A percentile compares a stretch with the other conserved stretches of the same genome.
Conservation (phyloP, 441 rosid species). For the Aquilaria agallochum region DNA sequence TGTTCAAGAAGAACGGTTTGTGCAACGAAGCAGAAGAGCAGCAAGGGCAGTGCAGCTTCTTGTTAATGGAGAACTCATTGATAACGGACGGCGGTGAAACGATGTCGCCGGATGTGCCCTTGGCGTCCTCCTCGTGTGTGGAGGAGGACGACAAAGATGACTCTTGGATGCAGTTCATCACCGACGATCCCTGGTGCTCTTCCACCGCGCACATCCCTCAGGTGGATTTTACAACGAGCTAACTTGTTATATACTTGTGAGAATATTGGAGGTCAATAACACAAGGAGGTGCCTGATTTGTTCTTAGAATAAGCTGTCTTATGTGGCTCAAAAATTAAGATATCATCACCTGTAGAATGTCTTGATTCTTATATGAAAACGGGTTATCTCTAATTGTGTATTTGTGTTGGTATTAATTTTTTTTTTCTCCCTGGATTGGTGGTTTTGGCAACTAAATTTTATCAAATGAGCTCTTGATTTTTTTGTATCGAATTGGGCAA, state of each 20-base stretch:
- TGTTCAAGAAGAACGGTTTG: slow-evolving; percentile 89
- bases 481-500: too few relatives aligned
- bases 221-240: slow-evolving; percentile 13
- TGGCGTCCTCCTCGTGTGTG: slow-evolving; percentile 41
- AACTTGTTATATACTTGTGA: slow-evolving; percentile 1
- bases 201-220: slow-evolving; percentile 27
- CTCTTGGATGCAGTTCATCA: slow-evolving; percentile 99
- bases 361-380: too few relatives aligned
- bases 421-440: too few relatives aligned
- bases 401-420: too few relatives aligned
- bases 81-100: slow-evolving; percentile 41
- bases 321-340: too few relatives aligned
- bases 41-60: slow-evolving; percentile 49
- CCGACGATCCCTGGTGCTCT: slow-evolving; percentile 84
- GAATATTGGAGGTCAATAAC: too few relatives aligned
- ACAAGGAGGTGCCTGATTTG: too few relatives aligned
- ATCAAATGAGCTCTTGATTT: too few relatives aligned
- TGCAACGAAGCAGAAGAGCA: slow-evolving; percentile 70
- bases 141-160: slow-evolving; percentile 86
- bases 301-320: too few relatives aligned
- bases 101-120: slow-evolving; percentile 66
- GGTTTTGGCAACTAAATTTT: too few relatives aligned
- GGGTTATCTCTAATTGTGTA: too few relatives aligned
- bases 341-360: too few relatives aligned
- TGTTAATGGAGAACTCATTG: slow-evolving; percentile 42